Evolutionary conservation across 345 rosid species (phyloP), one percentile per base, ranked within the genome.

Genomic region (Schrenkiella parvula): DNA sequence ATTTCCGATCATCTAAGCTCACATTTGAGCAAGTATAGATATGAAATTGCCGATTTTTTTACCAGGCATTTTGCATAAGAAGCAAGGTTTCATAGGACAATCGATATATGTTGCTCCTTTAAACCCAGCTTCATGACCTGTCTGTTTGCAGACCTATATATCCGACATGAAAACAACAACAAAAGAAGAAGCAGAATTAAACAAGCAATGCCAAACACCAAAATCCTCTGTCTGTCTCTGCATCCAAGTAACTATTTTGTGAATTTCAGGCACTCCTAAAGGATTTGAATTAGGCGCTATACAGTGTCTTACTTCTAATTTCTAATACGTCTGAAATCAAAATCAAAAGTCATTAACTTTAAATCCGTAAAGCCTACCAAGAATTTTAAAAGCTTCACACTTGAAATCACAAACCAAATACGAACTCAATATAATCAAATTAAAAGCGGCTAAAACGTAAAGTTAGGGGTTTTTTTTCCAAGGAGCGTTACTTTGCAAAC

Each of bases 31-130:
- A 70, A 54, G 38, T 7, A 35, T 21, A 10, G 21, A 68, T n/a
- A 21, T 44, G 23, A 43, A 72, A 55, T 17, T 19, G 10, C 0
- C 8, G 23, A 4, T n/a, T 4, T 35, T 43, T 21, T 37, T 31
- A 93, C 99, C 97, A 8, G 97, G 99, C 93, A 87, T 81, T 87
- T 91, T 95, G 80, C 99, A 95, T 74, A 95, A 86, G 70, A 91
- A 95, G 71, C 97, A 95, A 23, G 97, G 97, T 55, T 91, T 95
- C 97, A 88, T 95, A 3, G 97, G 97, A 75, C 97, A 95, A 75
- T 91, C 96, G 15, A 95, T 83, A 71, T 93, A 91, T 0, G 97
- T 89, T 10, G 98, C 98, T 22, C 98, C 98, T 72, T 83, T 89
- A 66, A 93, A 91, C 10, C 97, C 98, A 2, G 99, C 97, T 80